Base-by-base conservation (phyloP, 1,284 basidiomycete genomes). In the Irpex sp. region DNA sequence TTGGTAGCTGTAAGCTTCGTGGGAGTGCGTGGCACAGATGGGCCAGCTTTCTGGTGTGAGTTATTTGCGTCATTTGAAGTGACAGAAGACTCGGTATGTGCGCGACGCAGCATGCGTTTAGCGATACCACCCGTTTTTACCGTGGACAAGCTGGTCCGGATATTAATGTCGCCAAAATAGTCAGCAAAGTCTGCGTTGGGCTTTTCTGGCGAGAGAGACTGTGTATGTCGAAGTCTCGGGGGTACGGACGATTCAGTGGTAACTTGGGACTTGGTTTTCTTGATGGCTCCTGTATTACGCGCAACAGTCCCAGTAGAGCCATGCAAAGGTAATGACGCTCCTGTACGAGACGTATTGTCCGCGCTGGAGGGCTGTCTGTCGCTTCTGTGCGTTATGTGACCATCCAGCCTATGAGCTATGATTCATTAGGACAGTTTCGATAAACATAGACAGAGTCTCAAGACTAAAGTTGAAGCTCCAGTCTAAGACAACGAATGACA, bases 31-130 rank as follows among this genome's bases (percentile, higher is more conserved):
- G 5, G 76, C 70, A 8, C 72, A 8, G 75, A 8, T 31, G 64
- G 57, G 17, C 64, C 66, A 40, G 63, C 61, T 31, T 59, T 55
- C n/a, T 66, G 70, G 1, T 67, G 66, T 37, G 64, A 64, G 61
- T 68, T 19, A 15, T 17, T 40, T 21, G 57, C 11, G 19, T n/a
- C 61, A 56, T 62, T 67, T 8, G 64, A 71, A 63, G 65, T 69
- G 57, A 78, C 78, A 54, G 82, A 83, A 0, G 85, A 78, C 40
- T 89, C 87, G 0, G 89, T 89, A 60, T 78, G 73, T 2, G 79
- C 76, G 2, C 80, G 76, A 26, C 76, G 75, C 3, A 83, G 76
- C 82, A 83, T 83, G 11, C 79, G 79, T 59, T 77, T 79, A 7
- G 78, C 74, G 11, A 82, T 54, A 38, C 75, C 64, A 52, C 70